Evolutionary conservation across 495 filamentous ascomycete genomes (phyloP), one percentile per base, ranked within the genome.

Genomic region (Patellaria atrata): DNA sequence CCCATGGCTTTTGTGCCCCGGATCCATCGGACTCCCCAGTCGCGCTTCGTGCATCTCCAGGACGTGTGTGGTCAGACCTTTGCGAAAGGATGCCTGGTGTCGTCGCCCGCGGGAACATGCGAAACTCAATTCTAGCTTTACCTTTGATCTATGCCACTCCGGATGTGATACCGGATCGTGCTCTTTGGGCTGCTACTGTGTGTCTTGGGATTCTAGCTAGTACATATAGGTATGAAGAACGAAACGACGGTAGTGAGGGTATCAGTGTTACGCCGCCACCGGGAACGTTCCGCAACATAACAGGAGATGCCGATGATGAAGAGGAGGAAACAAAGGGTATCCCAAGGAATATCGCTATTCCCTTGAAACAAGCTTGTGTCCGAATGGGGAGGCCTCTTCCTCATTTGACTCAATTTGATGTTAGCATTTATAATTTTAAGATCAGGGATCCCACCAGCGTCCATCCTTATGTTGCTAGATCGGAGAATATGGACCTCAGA

Each of bases 61-160:
- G 64, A 4, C 53, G 65, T 31, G 58, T 67, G 41, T 70, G 65
- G 65, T 59, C 61, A 5, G 64, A 68, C 38, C 52, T 70, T 1
- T 67, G 63, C 43, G 61, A 65, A 31, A 52, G 64, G 15, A 68
- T 68, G 63, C 65, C 65, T 0, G 65, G 64, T 0, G 60, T 62
- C 24, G 61, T 66, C 9, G 56, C 63, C 7, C 43, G 65, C 29
- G 65, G 65, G 3, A 57, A 59, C 37, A 58, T 65, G 2, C 47
- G 61, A 21, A 62, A 68, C 31, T 61, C 62, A 1, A 50, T 70
- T 15, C 56, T 58, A n/a, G 57, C 60, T 1, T 35, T 70, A 13
- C 58, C 65, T 3, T 35, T 67, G 15, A 57, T 70, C 11, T 48
- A 58, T 29, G 65, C 61, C 7, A 61, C 54, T 12, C 54, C 54